These are phyloP conservation scores for Lodderomyces theae DNA, from an alignment of 1,139 yeast species.

Conservation along the genomic window DNA sequence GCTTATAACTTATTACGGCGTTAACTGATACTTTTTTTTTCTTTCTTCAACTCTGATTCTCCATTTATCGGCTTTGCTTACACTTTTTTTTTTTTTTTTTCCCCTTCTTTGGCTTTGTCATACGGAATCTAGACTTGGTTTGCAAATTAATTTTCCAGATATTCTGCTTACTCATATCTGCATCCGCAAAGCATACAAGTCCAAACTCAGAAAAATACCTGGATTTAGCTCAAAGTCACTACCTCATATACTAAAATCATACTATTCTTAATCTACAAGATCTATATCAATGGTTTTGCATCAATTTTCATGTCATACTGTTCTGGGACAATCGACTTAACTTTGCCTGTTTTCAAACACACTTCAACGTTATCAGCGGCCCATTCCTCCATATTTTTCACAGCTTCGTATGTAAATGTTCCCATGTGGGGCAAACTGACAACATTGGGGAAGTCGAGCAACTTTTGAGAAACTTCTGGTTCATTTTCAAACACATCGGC, in stretches of 20 bases:
- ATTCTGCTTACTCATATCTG: too few relatives aligned
- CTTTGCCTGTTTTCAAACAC: slow-evolving; percentile 56
- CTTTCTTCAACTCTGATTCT: too few relatives aligned
- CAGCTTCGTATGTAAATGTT: slow-evolving; percentile 63
- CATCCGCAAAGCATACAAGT: too few relatives aligned
- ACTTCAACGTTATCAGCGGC: slow-evolving; percentile 46
- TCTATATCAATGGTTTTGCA: slow-evolving; percentile 5
- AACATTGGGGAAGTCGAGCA: slow-evolving; percentile 54
- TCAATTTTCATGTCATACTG: slow-evolving; percentile 25
- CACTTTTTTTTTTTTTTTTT: not conserved
- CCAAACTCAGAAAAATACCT: too few relatives aligned
- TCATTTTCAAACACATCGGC: slow-evolving; percentile 84
- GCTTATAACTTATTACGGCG: too few relatives aligned
- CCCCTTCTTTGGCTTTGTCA: not conserved
- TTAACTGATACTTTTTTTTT: too few relatives aligned
- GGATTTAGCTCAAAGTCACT: too few relatives aligned
- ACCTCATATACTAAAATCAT: too few relatives aligned
- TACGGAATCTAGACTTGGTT: not conserved
- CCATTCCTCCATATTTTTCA: slow-evolving; percentile 55
- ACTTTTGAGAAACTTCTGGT: slow-evolving; percentile 64
- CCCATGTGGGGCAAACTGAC: slow-evolving; percentile 81
- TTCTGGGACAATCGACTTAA: slow-evolving; percentile 68
- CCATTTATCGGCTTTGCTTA: slow-evolving; percentile 3
- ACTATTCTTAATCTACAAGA: too few relatives aligned
- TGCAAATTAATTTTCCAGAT: too few relatives aligned